phyloP scores from a whole-genome alignment of 805 yeast genomes.

The Candida alai region DNA sequence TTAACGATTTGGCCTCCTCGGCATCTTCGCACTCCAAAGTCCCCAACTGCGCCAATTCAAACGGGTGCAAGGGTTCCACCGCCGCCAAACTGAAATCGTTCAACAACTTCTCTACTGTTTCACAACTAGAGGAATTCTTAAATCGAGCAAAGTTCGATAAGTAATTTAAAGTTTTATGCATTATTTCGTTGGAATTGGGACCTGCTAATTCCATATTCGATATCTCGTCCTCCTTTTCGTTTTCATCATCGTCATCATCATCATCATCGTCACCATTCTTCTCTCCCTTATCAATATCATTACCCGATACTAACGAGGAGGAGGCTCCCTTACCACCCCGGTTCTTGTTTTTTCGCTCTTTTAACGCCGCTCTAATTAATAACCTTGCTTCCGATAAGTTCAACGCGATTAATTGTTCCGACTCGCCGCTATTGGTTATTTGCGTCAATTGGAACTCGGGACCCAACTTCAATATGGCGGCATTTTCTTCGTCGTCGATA shows the following conservation, averaged over 20 bases:
- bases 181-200: conserved; percentile 79
- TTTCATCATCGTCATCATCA: conserved; percentile 29
- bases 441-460: conserved; percentile 87
- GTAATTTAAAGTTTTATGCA: conserved; percentile 88
- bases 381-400: conserved; percentile 88
- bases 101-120: conserved; percentile 86
- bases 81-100: conserved; percentile 58
- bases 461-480: conserved; percentile 81
- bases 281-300: conserved; percentile 5
- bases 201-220: conserved; percentile 50
- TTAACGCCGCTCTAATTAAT: conserved; percentile 83
- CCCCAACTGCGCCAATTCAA: conserved; percentile 89
- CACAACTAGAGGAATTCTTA: conserved; percentile 86
- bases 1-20: conserved; percentile 91
- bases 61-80: conserved; percentile 71
- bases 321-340: conserved; percentile 14
- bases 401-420: conserved; percentile 73
- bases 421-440: conserved; percentile 74
- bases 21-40: conserved; percentile 93
- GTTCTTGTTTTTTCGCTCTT: conserved; percentile 46
- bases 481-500: conserved; percentile 87
- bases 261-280: conserved; percentile 18
- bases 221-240: conserved; percentile 42
- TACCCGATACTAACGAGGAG: not conserved
- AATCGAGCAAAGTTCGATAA: conserved; percentile 83